phyloP scores from a whole-genome alignment of 257 asterid species.

The Nicotiana paniculata region DNA sequence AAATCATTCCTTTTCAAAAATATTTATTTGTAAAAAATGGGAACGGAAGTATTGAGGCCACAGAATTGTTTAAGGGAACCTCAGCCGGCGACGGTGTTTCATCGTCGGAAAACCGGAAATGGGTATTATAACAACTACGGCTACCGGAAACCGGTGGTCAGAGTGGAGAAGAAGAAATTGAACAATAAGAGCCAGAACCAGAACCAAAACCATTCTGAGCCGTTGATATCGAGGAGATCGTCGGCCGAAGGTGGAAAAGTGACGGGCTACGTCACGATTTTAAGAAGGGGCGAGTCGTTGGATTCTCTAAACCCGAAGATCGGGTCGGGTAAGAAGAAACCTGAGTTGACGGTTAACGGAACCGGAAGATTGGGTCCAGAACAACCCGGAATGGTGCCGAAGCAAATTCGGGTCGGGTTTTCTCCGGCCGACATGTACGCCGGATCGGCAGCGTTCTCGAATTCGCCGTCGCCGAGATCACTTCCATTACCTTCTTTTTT shows the following conservation, averaged over 20 bases:
- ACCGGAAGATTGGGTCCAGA: conserved; percentile 30
- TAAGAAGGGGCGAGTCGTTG: conserved; percentile 42
- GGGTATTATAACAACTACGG: neutral
- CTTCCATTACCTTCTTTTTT: conserved; percentile 64
- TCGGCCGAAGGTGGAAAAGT: neutral
- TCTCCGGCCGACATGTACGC: conserved; percentile 40
- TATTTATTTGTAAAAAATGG: conserved; percentile 21
- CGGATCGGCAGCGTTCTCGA: conserved; percentile 57
- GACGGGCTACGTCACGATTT: conserved; percentile 9
- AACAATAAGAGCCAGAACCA: neutral
- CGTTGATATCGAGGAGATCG: conserved; percentile 6
- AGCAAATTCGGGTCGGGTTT: conserved; percentile 33
- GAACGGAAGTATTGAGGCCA: conserved; percentile 42
- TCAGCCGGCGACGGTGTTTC: neutral
- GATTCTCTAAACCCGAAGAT: conserved; percentile 34
- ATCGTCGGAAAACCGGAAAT: conserved; percentile 21
- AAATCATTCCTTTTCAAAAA: neutral
- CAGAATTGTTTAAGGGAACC: conserved; percentile 28
- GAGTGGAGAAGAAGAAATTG: conserved; percentile 19
- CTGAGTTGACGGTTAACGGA: conserved; percentile 33
- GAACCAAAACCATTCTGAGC: neutral
- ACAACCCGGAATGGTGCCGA: conserved; percentile 37
- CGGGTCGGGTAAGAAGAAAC: conserved; percentile 8
- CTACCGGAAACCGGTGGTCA: conserved; percentile 12
- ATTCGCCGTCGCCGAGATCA: conserved; percentile 68